Evolutionary conservation across 176 grass and related monocot genomes (phyloP).

Genomic region (Aegilops sharonensis): DNA sequence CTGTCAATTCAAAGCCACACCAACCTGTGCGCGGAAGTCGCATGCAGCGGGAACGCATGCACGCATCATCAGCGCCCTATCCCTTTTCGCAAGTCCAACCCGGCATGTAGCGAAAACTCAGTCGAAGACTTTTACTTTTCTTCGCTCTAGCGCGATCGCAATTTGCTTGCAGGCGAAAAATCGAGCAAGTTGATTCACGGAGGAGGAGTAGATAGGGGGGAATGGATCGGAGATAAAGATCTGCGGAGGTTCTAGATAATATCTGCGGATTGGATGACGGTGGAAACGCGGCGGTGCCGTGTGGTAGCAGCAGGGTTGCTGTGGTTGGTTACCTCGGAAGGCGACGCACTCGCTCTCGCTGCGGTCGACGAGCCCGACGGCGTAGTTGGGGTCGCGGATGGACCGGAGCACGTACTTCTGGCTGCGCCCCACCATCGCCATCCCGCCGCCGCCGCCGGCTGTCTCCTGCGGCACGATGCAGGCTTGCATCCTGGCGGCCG

Average conservation of each 20-base stretch:
- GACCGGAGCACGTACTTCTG: constrained; percentile 82
- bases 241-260: not conserved
- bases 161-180: not conserved
- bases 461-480: constrained; percentile 73
- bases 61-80: not conserved
- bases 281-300: not conserved
- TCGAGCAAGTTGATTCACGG: not conserved
- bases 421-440: constrained; percentile 35
- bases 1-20: not conserved
- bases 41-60: constrained; percentile 2
- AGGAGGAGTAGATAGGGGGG: no score
- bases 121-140: constrained; percentile 40
- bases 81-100: constrained; percentile 25
- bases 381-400: constrained; percentile 94
- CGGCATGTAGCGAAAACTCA: constrained; percentile 41
- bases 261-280: not conserved
- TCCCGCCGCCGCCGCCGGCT: constrained; percentile 21
- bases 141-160: not conserved
- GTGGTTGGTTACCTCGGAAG: constrained; percentile 56
- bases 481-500: constrained; percentile 61
- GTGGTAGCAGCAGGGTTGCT: no score
- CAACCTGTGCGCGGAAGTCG: constrained; percentile 27
- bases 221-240: not conserved
- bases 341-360: constrained; percentile 92
- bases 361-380: constrained; percentile 83